Conservation (phyloP, 306 rosid genomes). For the Casuarina glauca region DNA sequence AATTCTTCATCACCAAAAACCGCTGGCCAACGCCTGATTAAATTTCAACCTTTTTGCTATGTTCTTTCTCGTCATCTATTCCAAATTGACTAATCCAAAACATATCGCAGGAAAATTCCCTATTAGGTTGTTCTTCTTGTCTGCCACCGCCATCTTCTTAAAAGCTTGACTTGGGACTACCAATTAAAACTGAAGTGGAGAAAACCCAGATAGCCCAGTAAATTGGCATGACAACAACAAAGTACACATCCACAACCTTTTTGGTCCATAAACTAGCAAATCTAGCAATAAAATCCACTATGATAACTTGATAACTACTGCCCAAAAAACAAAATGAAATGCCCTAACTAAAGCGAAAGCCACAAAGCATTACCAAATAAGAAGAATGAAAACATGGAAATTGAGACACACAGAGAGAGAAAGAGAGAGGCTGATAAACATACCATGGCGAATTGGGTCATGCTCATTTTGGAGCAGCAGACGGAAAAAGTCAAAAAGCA, state of each 20-base stretch:
- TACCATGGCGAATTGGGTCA: constrained; percentile 95
- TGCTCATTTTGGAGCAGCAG: constrained; percentile 39
- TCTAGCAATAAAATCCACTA: constrained; percentile 6
- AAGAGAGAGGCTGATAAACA: constrained; percentile 13
- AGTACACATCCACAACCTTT: background rate
- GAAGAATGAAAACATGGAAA: background rate
- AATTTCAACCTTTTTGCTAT: background rate
- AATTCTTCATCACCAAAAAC: background rate
- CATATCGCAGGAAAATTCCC: background rate
- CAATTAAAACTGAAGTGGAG: background rate
- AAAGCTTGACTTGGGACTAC: background rate
- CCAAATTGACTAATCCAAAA: background rate
- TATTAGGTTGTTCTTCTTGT: background rate
- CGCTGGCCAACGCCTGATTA: background rate
- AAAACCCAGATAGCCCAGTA: background rate
- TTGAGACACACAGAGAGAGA: background rate
- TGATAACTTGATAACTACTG: background rate
- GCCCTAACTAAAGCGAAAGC: constrained; percentile 4
- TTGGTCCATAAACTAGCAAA: constrained; percentile 9
- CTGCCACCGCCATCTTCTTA: background rate
- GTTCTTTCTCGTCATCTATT: background rate
- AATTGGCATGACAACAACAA: background rate
- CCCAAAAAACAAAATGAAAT: constrained; percentile 11
- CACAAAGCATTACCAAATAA: constrained; percentile 8
- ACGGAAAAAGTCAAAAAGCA: background rate